Base-by-base conservation (phyloP, 768 basidiomycete species). In the Lentinula guzmanii region DNA sequence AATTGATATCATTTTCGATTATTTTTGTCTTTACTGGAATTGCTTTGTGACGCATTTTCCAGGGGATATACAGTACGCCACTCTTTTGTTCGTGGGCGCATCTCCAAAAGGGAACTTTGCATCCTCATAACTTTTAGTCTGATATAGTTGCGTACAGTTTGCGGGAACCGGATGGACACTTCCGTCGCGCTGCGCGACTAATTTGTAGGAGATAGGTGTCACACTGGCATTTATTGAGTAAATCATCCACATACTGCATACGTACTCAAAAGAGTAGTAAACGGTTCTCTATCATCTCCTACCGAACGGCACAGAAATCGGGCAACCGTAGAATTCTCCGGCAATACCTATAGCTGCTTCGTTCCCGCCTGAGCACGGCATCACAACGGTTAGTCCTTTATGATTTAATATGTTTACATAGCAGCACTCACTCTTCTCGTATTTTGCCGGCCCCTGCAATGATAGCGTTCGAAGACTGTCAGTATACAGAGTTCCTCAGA, bases 271-370 rank as follows among this genome's bases (percentile, higher is more conserved):
- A 16, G 15, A 16, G 42, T 5, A 16, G 37, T 9, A 43, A 43
- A 5, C 13, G 0, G n/a, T 43, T 24, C 24, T 24, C 31, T n/a
- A n/a, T 24, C 8, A 18, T 15, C 18, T 46, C 34, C 62, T 43
- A 24, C 66, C 52, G 65, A 70, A 77, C 4, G 72, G 69, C 4
- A 73, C 74, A 28, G 67, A 65, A 5, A 81, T 68, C 8, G 80
- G 79, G 64, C 77, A 79, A 13, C 78, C 79, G 52, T 42, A 74
- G 73, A 10, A 81, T 63, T 53, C 73, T 68, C 68, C 76, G 28
- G 81, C 80, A 64, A 72, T 74, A 5, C 66, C 60, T 67, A 80
- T 72, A 21, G 80, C 71, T 45, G 79, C 73, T 33, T 77, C 76
- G 39, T 77, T 77, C 2, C 75, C 80, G 43, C 55, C 80, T 79